Evolutionary conservation across 2,329 filamentous ascomycete species (phyloP).

Genomic region (Aspergillus hortae): DNA sequence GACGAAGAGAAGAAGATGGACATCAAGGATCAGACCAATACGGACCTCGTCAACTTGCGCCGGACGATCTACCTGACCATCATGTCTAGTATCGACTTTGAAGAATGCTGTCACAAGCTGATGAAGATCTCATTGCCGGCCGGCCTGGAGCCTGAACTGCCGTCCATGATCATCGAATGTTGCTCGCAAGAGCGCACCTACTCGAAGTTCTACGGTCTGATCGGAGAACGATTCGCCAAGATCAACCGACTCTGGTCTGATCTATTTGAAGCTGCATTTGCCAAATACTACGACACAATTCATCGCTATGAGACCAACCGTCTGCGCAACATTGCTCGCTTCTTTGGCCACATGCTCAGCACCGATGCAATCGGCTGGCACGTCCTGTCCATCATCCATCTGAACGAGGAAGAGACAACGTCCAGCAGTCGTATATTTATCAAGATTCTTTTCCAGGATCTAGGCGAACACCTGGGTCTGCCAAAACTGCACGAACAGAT

Average conservation of each 20-base stretch:
- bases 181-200: conserved; percentile 96
- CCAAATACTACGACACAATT: conserved; percentile 94
- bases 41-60: conserved; percentile 87
- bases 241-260: conserved; percentile 93
- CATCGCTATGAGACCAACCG: conserved; percentile 96
- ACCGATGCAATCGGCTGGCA: conserved; percentile 93
- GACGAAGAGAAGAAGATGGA: conserved; percentile 81
- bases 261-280: conserved; percentile 85
- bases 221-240: conserved; percentile 92
- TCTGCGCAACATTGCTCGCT: conserved; percentile 87
- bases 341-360: conserved; percentile 88
- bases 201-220: conserved; percentile 93
- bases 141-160: conserved; percentile 83
- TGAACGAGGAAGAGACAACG: conserved; percentile 96
- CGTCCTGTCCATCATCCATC: conserved; percentile 74
- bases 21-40: conserved; percentile 97
- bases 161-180: conserved; percentile 96
- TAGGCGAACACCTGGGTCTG: conserved; percentile 82
- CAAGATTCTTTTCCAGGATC: conserved; percentile 94
- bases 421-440: conserved; percentile 96
- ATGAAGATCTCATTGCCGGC: conserved; percentile 87
- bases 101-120: conserved; percentile 95
- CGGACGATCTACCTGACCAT: conserved; percentile 96
- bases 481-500: conserved; percentile 72
- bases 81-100: conserved; percentile 92